Conservation (phyloP, 768 basidiomycete genomes). For the Naganishia antarctica region DNA sequence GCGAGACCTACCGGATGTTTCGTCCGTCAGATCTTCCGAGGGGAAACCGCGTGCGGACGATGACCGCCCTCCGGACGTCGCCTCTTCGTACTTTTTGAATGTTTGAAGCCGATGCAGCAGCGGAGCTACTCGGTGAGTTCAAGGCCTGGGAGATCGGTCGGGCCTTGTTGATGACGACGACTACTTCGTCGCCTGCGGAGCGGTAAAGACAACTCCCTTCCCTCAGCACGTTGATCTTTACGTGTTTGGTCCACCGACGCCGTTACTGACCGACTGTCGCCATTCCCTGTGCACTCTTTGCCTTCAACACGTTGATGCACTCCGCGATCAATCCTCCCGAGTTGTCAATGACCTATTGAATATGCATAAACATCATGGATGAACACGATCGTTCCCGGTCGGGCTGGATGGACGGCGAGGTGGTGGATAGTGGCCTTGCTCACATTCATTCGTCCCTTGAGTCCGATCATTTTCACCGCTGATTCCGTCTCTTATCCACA, state of each 20-base stretch:
- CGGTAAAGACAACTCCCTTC: neutral
- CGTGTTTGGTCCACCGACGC: neutral
- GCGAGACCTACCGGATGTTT: conserved; percentile 55
- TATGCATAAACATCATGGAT: conserved; percentile 14
- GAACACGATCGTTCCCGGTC: neutral
- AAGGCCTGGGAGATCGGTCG: conserved; percentile 66
- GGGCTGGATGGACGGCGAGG: neutral
- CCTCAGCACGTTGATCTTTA: neutral
- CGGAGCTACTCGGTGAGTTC: conserved; percentile 33
- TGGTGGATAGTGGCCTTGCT: conserved; percentile 35
- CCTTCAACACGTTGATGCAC: conserved; percentile 92
- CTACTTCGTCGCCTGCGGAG: conserved; percentile 76
- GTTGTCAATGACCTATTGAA: conserved; percentile 82
- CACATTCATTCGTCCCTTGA: conserved; percentile 85
- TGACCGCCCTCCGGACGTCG: conserved; percentile 90
- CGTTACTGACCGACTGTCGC: conserved; percentile 54
- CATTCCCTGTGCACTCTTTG: conserved; percentile 92
- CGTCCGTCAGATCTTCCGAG: conserved; percentile 83
- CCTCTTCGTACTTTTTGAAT: conserved; percentile 87
- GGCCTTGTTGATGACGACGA: conserved; percentile 88
- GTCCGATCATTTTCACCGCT: conserved; percentile 87
- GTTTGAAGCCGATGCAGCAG: conserved; percentile 57
- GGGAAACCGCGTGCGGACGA: conserved; percentile 85
- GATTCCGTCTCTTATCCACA: neutral
- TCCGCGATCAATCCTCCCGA: conserved; percentile 90